Base-by-base conservation (phyloP, 208 protist genomes). In the Polymyxa betae region DNA sequence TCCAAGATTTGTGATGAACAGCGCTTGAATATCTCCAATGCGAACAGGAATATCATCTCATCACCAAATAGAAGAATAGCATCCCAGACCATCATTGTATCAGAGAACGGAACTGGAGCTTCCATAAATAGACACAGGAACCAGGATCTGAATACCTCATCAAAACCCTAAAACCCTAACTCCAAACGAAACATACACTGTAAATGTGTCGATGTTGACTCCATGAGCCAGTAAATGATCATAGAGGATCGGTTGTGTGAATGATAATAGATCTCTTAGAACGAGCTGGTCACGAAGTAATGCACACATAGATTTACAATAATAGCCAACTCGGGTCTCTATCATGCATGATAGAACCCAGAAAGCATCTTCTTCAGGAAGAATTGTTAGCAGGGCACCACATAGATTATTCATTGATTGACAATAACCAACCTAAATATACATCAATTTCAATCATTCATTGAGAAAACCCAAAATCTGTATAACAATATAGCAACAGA, bases 291-390 rank as follows among this genome's bases (percentile, higher is more conserved):
- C 87, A 1, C 38, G 40, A 1, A 64, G 24, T 29, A 89, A 41
- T 29, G 45, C 87, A 41, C 87, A 89, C 87, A 89, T 89, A 12
- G 87, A 89, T 46, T 60, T 89, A 41, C 87, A 45, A 46, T 89
- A 89, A 46, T 89, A 89, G 32, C 87, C 87, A 35, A 60, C 87
- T n/a, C 87, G 40, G 43, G 0, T 89, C 87, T 89, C 87, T 12
- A 60, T 89, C 45, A 89, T 89, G 87, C 87, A 89, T 29, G 45
- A 89, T 10, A 89, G 87, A 35, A 89, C 87, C 87, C 87, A 89
- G 87, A 89, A 89, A 35, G 87, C 87, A 43, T 45, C 40, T 46
- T 89, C 87, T 35, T 45, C 46, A 12, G 24, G 10, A 29, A 89
- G 87, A 20, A 89, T 41, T 20, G 45, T 89, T 10, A 89, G n/a